Evolutionary conservation across 1,139 yeast genomes (phyloP).

Genomic region (Saccharomycopsis hybrid): DNA sequence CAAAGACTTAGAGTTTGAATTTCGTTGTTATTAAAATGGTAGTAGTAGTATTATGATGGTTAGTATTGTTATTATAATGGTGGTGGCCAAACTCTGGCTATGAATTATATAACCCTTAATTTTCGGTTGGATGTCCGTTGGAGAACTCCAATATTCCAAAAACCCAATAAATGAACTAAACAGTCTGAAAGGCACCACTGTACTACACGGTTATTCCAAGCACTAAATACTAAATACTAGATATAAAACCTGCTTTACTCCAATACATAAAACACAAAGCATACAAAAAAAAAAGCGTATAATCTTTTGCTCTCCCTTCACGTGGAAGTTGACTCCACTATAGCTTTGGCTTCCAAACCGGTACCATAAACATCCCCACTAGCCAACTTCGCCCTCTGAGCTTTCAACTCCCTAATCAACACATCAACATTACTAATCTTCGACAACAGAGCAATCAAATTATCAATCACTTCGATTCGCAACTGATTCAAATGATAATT

Average conservation of each 20-base stretch:
- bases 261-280: neutral
- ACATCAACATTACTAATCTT: neutral
- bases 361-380: conserved; percentile 12
- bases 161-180: neutral
- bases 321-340: neutral
- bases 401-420: conserved; percentile 1
- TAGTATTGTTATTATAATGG: too few relatives aligned
- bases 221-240: neutral
- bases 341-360: neutral
- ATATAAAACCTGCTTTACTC: neutral
- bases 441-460: conserved; percentile 1
- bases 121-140: too few relatives aligned
- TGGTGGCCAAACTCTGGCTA: too few relatives aligned
- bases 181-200: neutral
- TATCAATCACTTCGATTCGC: conserved; percentile 3
- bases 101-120: too few relatives aligned
- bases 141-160: too few relatives aligned
- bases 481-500: conserved; percentile 12
- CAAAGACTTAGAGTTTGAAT: neutral
- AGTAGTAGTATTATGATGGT: too few relatives aligned
- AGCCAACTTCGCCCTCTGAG: conserved; percentile 1
- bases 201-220: neutral
- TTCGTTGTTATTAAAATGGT: too few relatives aligned
- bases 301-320: neutral
- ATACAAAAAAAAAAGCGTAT: neutral